A percentile compares a stretch with the other conserved stretches of the same genome.
These are phyloP conservation scores for Alternaria novae-zelandiae DNA, from an alignment of 2,329 filamentous ascomycete species.

Conservation along the genomic window DNA sequence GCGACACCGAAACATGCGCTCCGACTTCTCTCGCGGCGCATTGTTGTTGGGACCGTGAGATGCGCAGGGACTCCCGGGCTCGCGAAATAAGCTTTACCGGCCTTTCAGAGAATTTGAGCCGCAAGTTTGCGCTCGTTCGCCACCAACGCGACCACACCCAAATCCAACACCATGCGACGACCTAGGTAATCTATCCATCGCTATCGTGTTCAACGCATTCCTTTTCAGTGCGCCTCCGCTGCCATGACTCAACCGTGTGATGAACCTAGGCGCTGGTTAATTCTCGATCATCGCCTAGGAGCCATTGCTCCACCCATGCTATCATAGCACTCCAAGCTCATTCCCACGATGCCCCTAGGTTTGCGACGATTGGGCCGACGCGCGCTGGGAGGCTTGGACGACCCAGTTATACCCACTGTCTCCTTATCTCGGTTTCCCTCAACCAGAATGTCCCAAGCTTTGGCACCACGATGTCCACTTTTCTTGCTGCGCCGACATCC, in stretches of 20 bases:
- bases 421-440: conserved; percentile 43
- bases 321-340: conserved; percentile 12
- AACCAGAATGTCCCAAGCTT: conserved; percentile 32
- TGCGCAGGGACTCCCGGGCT: conserved; percentile 18
- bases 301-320: conserved; percentile 18
- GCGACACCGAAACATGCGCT: conserved; percentile 23
- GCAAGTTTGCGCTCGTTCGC: conserved; percentile 30
- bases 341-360: conserved; percentile 29
- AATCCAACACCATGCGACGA: conserved; percentile 13
- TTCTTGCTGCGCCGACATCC: conserved; percentile 31
- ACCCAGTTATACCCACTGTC: conserved; percentile 44
- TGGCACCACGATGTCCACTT: conserved; percentile 37
- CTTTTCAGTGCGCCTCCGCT: neutral
- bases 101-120: conserved; percentile 31
- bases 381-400: conserved; percentile 34
- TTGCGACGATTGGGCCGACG: conserved; percentile 34
- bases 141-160: conserved; percentile 25
- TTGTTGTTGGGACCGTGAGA: conserved; percentile 36
- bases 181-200: conserved; percentile 3
- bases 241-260: conserved; percentile 1
- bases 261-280: conserved; percentile 1
- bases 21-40: conserved; percentile 20
- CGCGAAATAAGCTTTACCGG: conserved; percentile 33
- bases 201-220: neutral
- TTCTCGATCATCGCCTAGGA: conserved; percentile 20